phyloP scores from a whole-genome alignment of 2,329 filamentous ascomycete genomes.

The Ceratocystis smalleyi region DNA sequence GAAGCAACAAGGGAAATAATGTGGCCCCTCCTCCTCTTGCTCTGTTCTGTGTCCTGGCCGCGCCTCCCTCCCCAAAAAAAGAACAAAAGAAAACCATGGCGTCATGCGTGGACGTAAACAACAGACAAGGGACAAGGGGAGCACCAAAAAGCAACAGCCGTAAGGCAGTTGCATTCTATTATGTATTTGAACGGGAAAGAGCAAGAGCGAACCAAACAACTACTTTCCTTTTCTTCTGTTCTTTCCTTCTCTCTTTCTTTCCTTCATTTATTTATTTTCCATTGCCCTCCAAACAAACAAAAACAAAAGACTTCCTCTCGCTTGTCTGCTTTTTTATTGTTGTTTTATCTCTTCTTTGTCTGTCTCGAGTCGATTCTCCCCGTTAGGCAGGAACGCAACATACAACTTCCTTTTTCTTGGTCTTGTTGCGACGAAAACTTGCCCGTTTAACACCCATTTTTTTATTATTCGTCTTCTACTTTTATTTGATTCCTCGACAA shows the following conservation, averaged over 20 bases:
- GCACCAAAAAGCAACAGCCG: not conserved
- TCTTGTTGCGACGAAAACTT: not conserved
- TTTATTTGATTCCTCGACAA: not conserved
- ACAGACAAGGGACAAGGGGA: not conserved
- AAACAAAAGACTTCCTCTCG: not conserved
- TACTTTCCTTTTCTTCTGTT: not conserved
- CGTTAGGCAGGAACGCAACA: not conserved
- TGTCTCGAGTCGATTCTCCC: not conserved
- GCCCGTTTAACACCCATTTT: not conserved
- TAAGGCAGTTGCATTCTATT: not conserved
- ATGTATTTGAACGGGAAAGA: too few species aligned
- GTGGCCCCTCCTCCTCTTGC: not conserved
- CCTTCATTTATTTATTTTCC: constrained; percentile 1
- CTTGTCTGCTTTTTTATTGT: not conserved
- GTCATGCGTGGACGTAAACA: constrained; percentile 1
- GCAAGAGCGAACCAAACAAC: too few species aligned
- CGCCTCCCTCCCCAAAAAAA: not conserved
- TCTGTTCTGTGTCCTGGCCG: not conserved
- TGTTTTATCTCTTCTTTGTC: not conserved
- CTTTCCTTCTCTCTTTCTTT: not conserved
- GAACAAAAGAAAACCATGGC: not conserved
- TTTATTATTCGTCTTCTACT: not conserved
- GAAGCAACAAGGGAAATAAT: not conserved
- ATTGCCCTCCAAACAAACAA: not conserved
- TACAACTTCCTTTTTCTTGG: too few species aligned